These are phyloP conservation scores for Trypanosoma lewisi DNA, from an alignment of 208 protist genomes.

Conservation along the genomic window DNA sequence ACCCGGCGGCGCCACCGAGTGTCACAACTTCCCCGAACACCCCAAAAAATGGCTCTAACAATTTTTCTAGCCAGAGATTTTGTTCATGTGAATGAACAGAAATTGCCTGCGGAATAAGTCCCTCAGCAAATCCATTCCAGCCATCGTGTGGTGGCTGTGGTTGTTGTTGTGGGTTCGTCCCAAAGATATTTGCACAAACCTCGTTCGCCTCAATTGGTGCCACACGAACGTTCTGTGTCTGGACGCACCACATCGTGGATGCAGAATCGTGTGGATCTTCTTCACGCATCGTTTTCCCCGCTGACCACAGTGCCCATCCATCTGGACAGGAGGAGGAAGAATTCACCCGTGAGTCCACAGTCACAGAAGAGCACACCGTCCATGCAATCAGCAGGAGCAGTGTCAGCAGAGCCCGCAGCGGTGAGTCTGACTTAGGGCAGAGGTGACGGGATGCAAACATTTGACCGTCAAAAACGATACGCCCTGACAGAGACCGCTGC, in stretches of 20 bases:
- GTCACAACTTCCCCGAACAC: slow-evolving; percentile 8
- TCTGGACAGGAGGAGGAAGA: background rate
- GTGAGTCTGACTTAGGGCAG: background rate
- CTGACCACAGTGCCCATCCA: slow-evolving; percentile 10
- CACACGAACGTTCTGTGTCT: slow-evolving; percentile 10
- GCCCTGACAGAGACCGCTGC: background rate
- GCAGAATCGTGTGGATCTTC: background rate
- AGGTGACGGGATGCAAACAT: background rate
- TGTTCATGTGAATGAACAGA: slow-evolving; percentile 30
- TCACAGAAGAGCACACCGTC: background rate
- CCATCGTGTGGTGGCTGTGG: no score
- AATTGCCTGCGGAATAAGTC: slow-evolving; percentile 11
- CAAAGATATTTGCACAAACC: slow-evolving; percentile 24
- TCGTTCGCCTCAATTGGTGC: slow-evolving; percentile 12
- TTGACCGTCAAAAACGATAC: background rate
- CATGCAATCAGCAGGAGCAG: slow-evolving; percentile 1
- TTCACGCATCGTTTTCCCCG: background rate
- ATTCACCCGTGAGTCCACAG: background rate
- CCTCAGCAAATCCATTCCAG: background rate
- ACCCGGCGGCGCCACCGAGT: slow-evolving; percentile 33
- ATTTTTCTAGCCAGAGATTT: slow-evolving; percentile 25
- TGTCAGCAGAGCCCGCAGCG: background rate
- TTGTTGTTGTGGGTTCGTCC: slow-evolving; percentile 18
- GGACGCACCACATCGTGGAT: slow-evolving; percentile 13
- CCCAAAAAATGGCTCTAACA: slow-evolving; percentile 9